Evolutionary conservation across 2,329 filamentous ascomycete species (phyloP).

Genomic region (Fusarium sp.): DNA sequence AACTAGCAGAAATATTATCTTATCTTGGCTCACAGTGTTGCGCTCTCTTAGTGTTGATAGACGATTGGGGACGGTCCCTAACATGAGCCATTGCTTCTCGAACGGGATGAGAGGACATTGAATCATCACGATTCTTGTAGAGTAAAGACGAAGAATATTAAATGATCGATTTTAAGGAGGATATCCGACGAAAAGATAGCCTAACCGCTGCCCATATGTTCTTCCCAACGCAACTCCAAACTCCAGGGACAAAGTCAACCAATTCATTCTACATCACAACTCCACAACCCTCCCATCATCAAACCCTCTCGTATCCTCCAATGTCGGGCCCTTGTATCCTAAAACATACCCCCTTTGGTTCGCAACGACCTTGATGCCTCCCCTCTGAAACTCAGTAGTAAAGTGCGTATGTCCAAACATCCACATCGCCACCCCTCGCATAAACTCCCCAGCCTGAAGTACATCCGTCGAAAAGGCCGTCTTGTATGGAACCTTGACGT

Average conservation of each 20-base stretch:
- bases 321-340: constrained; percentile 34
- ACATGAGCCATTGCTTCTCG: background rate
- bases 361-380: constrained; percentile 51
- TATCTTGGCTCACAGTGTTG: background rate
- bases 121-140: background rate
- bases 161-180: background rate
- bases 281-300: constrained; percentile 38
- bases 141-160: background rate
- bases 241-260: background rate
- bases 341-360: constrained; percentile 57
- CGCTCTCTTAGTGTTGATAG: background rate
- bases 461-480: constrained; percentile 63
- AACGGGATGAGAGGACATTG: background rate
- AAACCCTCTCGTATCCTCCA: constrained; percentile 40
- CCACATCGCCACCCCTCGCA: constrained; percentile 50
- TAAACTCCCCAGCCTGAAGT: constrained; percentile 43
- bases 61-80: background rate
- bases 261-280: constrained; percentile 9
- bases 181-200: background rate
- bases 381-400: constrained; percentile 47
- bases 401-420: constrained; percentile 61
- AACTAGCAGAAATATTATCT: background rate
- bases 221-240: background rate
- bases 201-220: background rate
- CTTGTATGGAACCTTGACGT: constrained; percentile 56